These are phyloP conservation scores for Pseudophaeomoniella oleicola DNA, from an alignment of 2,329 filamentous ascomycete species.

Conservation along the genomic window DNA sequence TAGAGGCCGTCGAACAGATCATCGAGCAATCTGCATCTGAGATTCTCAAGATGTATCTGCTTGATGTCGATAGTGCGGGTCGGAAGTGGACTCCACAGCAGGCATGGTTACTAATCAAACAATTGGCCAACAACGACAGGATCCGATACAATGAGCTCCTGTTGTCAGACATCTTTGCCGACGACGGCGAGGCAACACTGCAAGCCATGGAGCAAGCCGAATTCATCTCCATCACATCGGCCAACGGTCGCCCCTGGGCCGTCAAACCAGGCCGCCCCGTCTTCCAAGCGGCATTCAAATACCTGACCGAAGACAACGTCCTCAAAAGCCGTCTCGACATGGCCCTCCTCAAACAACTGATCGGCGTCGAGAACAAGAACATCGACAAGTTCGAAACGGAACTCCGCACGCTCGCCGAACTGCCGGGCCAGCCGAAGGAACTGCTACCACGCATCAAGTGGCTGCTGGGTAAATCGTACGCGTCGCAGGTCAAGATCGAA, in stretches of 20 bases:
- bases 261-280: constrained; percentile 77
- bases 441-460: constrained; percentile 53
- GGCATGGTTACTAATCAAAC: constrained; percentile 77
- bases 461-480: constrained; percentile 56
- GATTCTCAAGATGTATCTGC: constrained; percentile 83
- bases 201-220: constrained; percentile 73
- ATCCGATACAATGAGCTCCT: constrained; percentile 79
- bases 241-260: constrained; percentile 60
- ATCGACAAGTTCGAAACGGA: constrained; percentile 73
- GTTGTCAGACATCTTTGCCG: constrained; percentile 59
- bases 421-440: constrained; percentile 59
- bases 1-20: constrained; percentile 70
- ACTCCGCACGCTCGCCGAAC: constrained; percentile 51
- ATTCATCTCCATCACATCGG: constrained; percentile 60
- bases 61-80: constrained; percentile 41
- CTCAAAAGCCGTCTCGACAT: constrained; percentile 62
- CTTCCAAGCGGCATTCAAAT: constrained; percentile 67
- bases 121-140: constrained; percentile 49
- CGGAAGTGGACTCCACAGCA: constrained; percentile 69
- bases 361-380: constrained; percentile 54
- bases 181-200: constrained; percentile 58
- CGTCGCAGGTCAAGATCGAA: constrained; percentile 61
- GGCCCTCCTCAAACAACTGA: constrained; percentile 51
- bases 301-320: constrained; percentile 56
- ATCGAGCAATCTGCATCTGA: constrained; percentile 79